Conservation (phyloP, 805 yeast genomes). For the Sugiyamaella boreocaroliniensis region DNA sequence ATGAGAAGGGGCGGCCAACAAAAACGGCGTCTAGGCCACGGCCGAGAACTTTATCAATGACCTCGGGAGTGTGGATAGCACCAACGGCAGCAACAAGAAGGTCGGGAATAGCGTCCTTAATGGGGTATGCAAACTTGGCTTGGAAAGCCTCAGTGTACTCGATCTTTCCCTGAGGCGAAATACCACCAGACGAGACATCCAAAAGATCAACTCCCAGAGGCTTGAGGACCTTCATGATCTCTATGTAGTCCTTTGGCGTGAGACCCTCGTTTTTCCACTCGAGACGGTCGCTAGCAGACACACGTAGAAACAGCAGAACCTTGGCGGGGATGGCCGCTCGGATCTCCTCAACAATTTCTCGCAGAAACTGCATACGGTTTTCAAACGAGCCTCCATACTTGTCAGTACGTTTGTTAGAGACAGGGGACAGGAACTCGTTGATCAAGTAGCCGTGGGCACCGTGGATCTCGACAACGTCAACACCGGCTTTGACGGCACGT, state of each 20-base stretch:
- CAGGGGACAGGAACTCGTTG: constrained; percentile 40
- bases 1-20: constrained; percentile 42
- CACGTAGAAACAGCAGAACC: constrained; percentile 42
- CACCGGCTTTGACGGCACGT: constrained; percentile 46
- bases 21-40: constrained; percentile 42
- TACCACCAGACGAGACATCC: constrained; percentile 53
- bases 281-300: constrained; percentile 41
- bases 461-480: constrained; percentile 61
- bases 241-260: constrained; percentile 40
- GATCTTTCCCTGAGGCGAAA: constrained; percentile 28
- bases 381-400: constrained; percentile 56
- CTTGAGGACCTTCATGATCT: constrained; percentile 11
- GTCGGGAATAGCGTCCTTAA: constrained; percentile 42
- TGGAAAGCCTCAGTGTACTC: constrained; percentile 35
- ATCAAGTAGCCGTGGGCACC: constrained; percentile 55
- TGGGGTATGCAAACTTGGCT: constrained; percentile 34
- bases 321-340: constrained; percentile 35
- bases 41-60: constrained; percentile 38
- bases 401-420: constrained; percentile 49
- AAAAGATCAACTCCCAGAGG: constrained; percentile 41
- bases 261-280: constrained; percentile 25
- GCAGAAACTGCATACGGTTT: constrained; percentile 43
- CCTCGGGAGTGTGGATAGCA: constrained; percentile 32
- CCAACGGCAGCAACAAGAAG: constrained; percentile 45
- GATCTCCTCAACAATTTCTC: constrained; percentile 42